Conservation (phyloP, 129 eudicot species). For the Centaurea solstitialis region DNA sequence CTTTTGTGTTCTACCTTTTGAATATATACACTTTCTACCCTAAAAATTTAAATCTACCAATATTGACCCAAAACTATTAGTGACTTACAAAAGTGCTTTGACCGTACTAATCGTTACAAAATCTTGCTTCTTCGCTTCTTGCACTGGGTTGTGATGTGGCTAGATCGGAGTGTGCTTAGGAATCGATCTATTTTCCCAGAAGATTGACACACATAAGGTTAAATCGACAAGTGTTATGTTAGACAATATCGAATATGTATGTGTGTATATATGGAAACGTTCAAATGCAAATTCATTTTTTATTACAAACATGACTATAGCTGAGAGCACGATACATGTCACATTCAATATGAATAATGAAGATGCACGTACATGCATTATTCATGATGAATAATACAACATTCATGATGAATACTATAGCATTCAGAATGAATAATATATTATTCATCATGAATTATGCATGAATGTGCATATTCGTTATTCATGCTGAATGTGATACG, state of each 20-base stretch:
- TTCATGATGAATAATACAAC: no score
- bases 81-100: not conserved
- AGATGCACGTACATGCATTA: no score
- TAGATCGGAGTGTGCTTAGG: not conserved
- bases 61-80: not conserved
- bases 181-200: not conserved
- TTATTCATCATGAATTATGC: no score
- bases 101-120: not conserved
- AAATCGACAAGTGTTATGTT: not conserved
- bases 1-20: constrained; percentile 21
- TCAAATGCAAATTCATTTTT: no score
- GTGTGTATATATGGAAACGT: no score
- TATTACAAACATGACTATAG: no score
- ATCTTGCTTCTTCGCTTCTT: not conserved
- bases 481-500: no score
- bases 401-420: no score
- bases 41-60: not conserved
- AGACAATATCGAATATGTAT: not conserved
- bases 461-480: no score
- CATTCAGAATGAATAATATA: no score
- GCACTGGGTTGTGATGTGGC: not conserved
- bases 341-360: no score
- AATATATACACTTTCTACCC: constrained; percentile 3
- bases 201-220: not conserved
- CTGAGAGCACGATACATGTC: no score